phyloP scores from a whole-genome alignment of 1,284 basidiomycete species.

The Ustilago xerochloae region DNA sequence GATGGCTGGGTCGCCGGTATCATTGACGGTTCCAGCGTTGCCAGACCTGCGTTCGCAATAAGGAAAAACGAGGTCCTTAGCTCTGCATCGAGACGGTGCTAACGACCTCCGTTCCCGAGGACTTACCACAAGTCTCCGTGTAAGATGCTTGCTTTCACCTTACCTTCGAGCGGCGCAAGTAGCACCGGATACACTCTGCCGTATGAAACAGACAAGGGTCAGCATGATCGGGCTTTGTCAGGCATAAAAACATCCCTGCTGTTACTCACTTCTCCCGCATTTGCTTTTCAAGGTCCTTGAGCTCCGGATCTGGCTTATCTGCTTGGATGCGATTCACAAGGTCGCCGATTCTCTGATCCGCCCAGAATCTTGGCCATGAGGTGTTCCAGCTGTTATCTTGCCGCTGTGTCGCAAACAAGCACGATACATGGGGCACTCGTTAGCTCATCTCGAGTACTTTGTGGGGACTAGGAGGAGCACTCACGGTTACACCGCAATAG shows the following conservation, averaged over 20 bases:
- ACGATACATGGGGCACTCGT: not conserved
- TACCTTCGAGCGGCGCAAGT: constrained; percentile 38
- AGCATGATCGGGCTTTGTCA: too few relatives aligned
- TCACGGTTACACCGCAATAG: constrained; percentile 37
- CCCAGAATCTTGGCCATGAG: constrained; percentile 44
- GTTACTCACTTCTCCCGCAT: constrained; percentile 35
- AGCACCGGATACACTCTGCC: constrained; percentile 37
- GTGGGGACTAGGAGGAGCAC: not conserved
- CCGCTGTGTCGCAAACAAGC: constrained; percentile 3
- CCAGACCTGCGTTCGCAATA: constrained; percentile 18
- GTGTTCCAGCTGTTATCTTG: constrained; percentile 45
- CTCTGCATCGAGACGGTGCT: too few relatives aligned
- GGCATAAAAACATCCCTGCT: too few relatives aligned
- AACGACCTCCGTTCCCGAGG: not conserved
- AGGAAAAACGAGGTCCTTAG: not conserved
- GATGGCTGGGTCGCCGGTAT: constrained; percentile 32
- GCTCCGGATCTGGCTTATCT: constrained; percentile 20
- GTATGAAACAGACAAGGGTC: too few relatives aligned
- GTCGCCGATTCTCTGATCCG: constrained; percentile 35
- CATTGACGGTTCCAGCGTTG: constrained; percentile 32
- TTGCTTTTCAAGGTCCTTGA: constrained; percentile 26
- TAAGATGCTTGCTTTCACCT: constrained; percentile 33
- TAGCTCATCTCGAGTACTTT: not conserved
- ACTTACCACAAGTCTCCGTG: constrained; percentile 48
- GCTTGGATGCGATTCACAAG: constrained; percentile 23